Percentiles rank a stretch among this genome's conserved stretches.
These are phyloP conservation scores for Fraxinus latifolia DNA, from an alignment of 305 asterid genomes.

Conservation along the genomic window DNA sequence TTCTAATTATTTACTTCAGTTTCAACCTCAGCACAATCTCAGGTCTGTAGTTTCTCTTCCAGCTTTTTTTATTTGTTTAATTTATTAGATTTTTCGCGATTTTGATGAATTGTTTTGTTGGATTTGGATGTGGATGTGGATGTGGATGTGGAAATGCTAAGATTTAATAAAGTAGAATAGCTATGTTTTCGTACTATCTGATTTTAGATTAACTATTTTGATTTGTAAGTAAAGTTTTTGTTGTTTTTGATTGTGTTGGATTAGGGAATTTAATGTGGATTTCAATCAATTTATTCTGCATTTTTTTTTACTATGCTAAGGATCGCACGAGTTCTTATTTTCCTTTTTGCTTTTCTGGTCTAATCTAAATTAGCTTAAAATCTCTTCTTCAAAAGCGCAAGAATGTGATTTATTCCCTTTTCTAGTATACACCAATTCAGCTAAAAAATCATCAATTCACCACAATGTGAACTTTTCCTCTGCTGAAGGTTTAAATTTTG, in stretches of 20 bases:
- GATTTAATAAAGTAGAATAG: background rate
- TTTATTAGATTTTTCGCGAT: background rate
- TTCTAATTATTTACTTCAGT: constrained; percentile 52
- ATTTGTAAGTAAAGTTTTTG: background rate
- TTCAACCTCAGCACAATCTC: constrained; percentile 30
- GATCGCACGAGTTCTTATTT: background rate
- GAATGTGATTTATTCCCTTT: background rate
- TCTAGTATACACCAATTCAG: background rate
- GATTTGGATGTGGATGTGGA: background rate
- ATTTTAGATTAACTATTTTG: background rate
- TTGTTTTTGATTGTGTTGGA: background rate
- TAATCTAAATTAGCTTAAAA: background rate
- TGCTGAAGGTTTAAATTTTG: background rate
- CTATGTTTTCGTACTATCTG: background rate
- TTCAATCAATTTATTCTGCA: background rate
- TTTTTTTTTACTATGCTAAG: background rate
- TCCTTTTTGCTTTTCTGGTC: background rate
- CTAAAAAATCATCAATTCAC: background rate
- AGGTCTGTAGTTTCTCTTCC: background rate
- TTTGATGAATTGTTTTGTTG: background rate
- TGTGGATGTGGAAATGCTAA: background rate
- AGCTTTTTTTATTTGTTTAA: background rate
- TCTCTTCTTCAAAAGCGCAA: background rate
- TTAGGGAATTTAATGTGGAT: background rate
- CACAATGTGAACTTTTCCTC: background rate